Base-by-base conservation (phyloP, 1,284 basidiomycete species). In the Fomitopsis betulina region DNA sequence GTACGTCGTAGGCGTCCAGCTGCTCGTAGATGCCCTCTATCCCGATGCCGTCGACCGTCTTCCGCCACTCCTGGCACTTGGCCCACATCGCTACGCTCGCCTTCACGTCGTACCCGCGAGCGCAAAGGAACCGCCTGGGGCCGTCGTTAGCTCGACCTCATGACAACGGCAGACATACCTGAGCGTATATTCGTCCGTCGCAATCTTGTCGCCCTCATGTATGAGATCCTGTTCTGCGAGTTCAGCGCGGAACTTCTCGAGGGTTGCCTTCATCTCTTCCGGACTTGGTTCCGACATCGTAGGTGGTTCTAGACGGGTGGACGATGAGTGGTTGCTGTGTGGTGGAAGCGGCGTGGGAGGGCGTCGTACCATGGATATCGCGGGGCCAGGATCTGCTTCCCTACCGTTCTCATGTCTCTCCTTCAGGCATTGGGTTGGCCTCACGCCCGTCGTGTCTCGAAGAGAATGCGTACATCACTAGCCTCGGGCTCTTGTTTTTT, bases 81-180 rank as follows among this genome's bases (percentile, higher is more conserved):
- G 72, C 70, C 54, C 86, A 72, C 86, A 86, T 87, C 53, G 68
- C 75, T 65, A 81, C 83, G 0, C 84, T 70, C 49, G 82, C 77
- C 51, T 72, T 73, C 13, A 84, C 59, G 63, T 83, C 78, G 63
- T 79, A 87, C 56, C 80, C 79, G 10, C 86, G 80, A 13, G 88
- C 87, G 39, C 83, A 81, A 21, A 90, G 71, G 63, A 89, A 90
- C 19, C 88, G 83, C 58, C 87, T 90, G 64, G 43, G 53, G 12
- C 53, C 51, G 10, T 10, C 10, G 21, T 64, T 32, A 62, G 38
- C 30, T 35, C 55, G 39, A 1, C 49, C 9, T 3, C 3, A 37
- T 32, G 5, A n/a, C 27, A 25, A 39, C 27, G 35, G 54, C 27
- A 7, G 25, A 61, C 60, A 30, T 60, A 70, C 87, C 83, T 67